Evolutionary conservation across 768 basidiomycete species (phyloP).

Genomic region (Termitomyces heimii): DNA sequence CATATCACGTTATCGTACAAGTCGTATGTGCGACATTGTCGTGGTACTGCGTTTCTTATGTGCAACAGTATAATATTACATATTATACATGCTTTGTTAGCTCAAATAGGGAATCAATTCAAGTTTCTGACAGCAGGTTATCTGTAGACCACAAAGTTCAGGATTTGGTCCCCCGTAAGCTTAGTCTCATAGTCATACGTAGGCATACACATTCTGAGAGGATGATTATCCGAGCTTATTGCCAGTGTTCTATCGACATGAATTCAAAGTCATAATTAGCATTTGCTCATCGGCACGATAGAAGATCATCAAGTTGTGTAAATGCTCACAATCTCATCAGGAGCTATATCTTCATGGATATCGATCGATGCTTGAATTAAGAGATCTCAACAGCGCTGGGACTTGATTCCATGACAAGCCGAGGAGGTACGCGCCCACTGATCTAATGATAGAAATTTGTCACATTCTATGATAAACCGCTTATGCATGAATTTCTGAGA

Average conservation of each 20-base stretch:
- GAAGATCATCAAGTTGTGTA: not conserved
- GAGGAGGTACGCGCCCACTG: too few relatives aligned
- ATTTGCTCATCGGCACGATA: not conserved
- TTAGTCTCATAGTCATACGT: not conserved
- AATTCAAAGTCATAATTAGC: not conserved
- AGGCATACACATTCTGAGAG: not conserved
- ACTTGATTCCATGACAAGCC: too few relatives aligned
- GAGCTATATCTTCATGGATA: too few relatives aligned
- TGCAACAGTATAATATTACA: not conserved
- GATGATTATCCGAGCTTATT: not conserved
- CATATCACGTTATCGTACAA: conserved; percentile 16
- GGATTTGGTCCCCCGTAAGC: not conserved
- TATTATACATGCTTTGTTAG: too few relatives aligned
- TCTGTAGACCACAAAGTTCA: not conserved
- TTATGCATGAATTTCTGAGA: not conserved
- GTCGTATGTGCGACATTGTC: not conserved
- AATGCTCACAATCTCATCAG: too few relatives aligned
- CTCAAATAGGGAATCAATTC: too few relatives aligned
- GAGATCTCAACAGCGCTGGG: too few relatives aligned
- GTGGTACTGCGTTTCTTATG: not conserved
- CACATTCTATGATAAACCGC: not conserved
- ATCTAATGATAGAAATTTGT: too few relatives aligned
- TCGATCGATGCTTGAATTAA: too few relatives aligned
- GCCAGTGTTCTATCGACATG: not conserved
- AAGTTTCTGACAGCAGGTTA: not conserved